Evolutionary conservation across 1,284 basidiomycete genomes (phyloP).

Genomic region (Xerocomus minutiporus): DNA sequence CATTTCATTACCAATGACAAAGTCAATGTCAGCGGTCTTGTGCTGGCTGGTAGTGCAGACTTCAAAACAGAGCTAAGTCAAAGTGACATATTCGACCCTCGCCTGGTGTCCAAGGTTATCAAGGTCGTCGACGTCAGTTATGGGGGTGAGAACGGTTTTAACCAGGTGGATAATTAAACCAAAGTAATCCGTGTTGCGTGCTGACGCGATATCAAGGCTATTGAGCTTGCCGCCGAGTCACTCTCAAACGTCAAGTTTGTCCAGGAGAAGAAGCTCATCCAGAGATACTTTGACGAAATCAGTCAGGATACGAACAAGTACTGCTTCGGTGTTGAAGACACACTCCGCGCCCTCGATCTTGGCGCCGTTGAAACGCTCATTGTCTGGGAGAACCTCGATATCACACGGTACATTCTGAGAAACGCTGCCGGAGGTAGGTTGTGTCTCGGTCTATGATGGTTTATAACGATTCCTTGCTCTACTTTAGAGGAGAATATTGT

Average conservation of each 20-base stretch:
- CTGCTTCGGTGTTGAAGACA: constrained; percentile 98
- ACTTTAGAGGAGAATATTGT: constrained; percentile 75
- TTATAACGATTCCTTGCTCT: neutral
- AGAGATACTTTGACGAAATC: constrained; percentile 99
- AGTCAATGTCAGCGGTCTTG: constrained; percentile 95
- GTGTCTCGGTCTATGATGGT: neutral
- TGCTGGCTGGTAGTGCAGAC: constrained; percentile 97
- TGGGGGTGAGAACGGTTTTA: constrained; percentile 99
- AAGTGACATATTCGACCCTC: constrained; percentile 93
- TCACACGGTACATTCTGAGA: constrained; percentile 78
- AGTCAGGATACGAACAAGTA: constrained; percentile 96
- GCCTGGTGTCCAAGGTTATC: constrained; percentile 87
- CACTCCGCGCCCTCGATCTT: constrained; percentile 93
- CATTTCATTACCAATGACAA: constrained; percentile 98
- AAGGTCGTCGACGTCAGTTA: constrained; percentile 99
- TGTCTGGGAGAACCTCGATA: constrained; percentile 97
- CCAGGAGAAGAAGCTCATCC: constrained; percentile 96
- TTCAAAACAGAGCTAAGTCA: constrained; percentile 98
- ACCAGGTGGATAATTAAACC: constrained; percentile 58
- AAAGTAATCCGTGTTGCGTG: neutral
- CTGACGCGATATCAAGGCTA: constrained; percentile 59
- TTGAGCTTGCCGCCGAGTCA: constrained; percentile 94
- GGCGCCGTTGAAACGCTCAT: constrained; percentile 97
- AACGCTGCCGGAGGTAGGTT: constrained; percentile 82
- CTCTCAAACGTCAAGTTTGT: constrained; percentile 99